Percentiles rank a stretch among this genome's conserved stretches.
These are phyloP conservation scores for Penicillium vulpinum DNA, from an alignment of 2,329 filamentous ascomycete genomes.

Conservation along the genomic window DNA sequence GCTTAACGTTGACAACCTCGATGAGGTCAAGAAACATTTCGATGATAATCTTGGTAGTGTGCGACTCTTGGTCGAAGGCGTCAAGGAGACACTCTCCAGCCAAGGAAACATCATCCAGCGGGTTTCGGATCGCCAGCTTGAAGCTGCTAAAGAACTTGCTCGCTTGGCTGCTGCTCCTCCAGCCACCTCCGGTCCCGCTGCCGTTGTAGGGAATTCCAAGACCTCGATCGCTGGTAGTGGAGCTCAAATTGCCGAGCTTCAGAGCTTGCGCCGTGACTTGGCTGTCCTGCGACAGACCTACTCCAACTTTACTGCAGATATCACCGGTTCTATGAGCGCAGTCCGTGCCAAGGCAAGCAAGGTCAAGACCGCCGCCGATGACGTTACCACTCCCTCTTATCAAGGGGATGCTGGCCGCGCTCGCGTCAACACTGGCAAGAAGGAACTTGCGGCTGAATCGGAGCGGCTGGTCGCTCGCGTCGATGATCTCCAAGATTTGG, in stretches of 20 bases:
- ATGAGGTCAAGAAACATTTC: conserved; percentile 95
- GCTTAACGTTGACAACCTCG: conserved; percentile 85
- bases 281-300: conserved; percentile 92
- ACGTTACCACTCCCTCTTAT: conserved; percentile 68
- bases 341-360: conserved; percentile 78
- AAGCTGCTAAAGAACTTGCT: conserved; percentile 84
- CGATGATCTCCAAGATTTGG: conserved; percentile 93
- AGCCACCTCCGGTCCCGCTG: conserved; percentile 21
- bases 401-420: conserved; percentile 77
- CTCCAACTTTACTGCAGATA: conserved; percentile 83
- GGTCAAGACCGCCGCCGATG: conserved; percentile 74
- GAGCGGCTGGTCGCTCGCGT: conserved; percentile 89
- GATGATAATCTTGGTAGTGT: conserved; percentile 85
- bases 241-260: conserved; percentile 73
- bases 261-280: conserved; percentile 80
- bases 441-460: conserved; percentile 80
- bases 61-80: conserved; percentile 77
- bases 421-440: conserved; percentile 84
- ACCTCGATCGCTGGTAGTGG: conserved; percentile 45
- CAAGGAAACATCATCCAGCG: conserved; percentile 79
- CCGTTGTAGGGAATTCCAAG: conserved; percentile 27
- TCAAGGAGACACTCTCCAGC: conserved; percentile 79
- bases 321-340: conserved; percentile 80
- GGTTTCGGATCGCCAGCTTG: conserved; percentile 87
- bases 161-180: conserved; percentile 57